phyloP scores from a whole-genome alignment of 192 early-diverging fungal species.

The Entophlyctis helioformis region DNA sequence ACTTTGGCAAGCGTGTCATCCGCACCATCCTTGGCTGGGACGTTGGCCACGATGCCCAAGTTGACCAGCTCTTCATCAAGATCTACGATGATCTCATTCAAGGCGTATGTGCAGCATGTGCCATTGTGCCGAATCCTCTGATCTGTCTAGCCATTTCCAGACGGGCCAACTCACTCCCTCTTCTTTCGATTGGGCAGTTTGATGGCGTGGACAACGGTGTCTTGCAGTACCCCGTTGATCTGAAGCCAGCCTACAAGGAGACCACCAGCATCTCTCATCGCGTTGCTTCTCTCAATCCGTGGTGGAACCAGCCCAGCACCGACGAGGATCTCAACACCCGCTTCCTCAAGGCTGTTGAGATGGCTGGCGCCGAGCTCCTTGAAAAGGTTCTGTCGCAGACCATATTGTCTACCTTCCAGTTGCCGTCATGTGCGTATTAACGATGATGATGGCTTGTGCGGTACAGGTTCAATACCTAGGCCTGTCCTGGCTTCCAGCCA shows the following conservation, averaged over 20 bases:
- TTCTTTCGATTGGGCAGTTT: conserved; percentile 37
- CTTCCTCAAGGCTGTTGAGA: conserved; percentile 41
- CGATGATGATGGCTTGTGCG: too few species aligned
- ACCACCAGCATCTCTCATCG: conserved; percentile 68
- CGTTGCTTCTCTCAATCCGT: conserved; percentile 79
- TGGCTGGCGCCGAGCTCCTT: conserved; percentile 69
- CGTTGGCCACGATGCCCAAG: conserved; percentile 26
- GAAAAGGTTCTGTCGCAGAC: conserved; percentile 43
- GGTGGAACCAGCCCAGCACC: conserved; percentile 71
- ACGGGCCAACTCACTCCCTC: too few species aligned
- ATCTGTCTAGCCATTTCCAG: too few species aligned
- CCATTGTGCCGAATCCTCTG: too few species aligned
- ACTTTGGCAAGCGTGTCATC: conserved; percentile 82
- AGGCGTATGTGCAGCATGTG: conserved; percentile 11
- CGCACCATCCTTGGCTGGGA: conserved; percentile 36
- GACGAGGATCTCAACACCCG: conserved; percentile 61
- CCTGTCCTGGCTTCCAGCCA: conserved; percentile 77
- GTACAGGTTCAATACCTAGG: conserved; percentile 39
- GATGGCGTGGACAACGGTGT: conserved; percentile 93
- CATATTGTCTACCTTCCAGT: not conserved
- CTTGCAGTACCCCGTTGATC: conserved; percentile 64
- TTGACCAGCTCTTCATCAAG: conserved; percentile 67
- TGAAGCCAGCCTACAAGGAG: conserved; percentile 73
- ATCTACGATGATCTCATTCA: conserved; percentile 62
- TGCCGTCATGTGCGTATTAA: too few species aligned